phyloP scores from a whole-genome alignment of 805 yeast genomes.

The Dipodascopsis uninucleata region DNA sequence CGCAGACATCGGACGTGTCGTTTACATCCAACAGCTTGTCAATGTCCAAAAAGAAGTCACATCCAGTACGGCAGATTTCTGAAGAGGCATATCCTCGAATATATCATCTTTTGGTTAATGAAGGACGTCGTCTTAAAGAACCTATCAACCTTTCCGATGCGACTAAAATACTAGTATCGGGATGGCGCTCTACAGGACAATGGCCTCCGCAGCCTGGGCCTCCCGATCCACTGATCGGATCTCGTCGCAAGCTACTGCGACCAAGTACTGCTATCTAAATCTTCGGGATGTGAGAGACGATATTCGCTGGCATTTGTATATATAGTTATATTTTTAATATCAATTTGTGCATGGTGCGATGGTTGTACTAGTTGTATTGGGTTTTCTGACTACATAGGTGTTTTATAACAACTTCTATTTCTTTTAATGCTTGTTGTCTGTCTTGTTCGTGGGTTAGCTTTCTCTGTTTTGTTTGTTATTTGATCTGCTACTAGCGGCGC shows the following conservation, averaged over 20 bases:
- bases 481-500: no score
- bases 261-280: no score
- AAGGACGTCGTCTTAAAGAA: slow-evolving; percentile 60
- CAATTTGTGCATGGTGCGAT: no score
- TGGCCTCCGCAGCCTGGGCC: slow-evolving; percentile 45
- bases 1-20: not conserved
- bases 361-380: no score
- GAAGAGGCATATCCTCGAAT: slow-evolving; percentile 42
- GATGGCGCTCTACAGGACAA: slow-evolving; percentile 76
- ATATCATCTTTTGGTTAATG: slow-evolving; percentile 66
- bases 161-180: slow-evolving; percentile 66
- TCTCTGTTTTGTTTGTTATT: no score
- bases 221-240: slow-evolving; percentile 21
- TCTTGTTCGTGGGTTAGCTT: no score
- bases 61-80: slow-evolving; percentile 33
- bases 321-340: no score
- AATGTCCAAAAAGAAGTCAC: slow-evolving; percentile 27
- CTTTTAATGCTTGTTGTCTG: no score
- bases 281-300: no score
- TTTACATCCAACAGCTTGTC: not conserved
- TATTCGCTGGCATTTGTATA: no score
- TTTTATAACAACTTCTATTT: no score
- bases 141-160: slow-evolving; percentile 75
- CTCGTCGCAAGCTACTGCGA: slow-evolving; percentile 10
- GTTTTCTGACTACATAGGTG: no score